Base-by-base conservation (phyloP, 129 eudicot genomes). In the Centella asiatica region DNA sequence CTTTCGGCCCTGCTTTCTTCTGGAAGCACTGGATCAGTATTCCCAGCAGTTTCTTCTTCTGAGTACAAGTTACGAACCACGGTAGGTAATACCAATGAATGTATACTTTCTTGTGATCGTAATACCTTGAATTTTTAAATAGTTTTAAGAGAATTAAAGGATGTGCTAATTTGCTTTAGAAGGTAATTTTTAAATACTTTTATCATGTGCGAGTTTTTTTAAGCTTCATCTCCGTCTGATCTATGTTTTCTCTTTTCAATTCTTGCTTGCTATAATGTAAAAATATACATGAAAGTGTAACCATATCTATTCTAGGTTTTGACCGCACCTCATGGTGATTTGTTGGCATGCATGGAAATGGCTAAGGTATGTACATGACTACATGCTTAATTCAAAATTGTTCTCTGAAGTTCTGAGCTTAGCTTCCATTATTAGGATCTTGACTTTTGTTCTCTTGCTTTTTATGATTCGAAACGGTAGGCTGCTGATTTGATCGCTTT, bases 271-370 rank as follows among this genome's bases (percentile, higher is more conserved):
- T 26, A 26, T 13, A 14, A 5, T 26, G 3, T 20, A 14, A n/a
- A 64, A 64, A 42, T 29, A 25, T 17, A 8, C 25, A 22, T 34
- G 9, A 12, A 19, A 42, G 36, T 53, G 27, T 64, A 53, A 68
- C 50, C 10, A 39, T 45, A 54, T 44, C 62, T 39, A 44, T n/a
- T 56, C 34, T 69, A 93, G 99, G 83, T 93, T 36, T 67, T 93
- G 79, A 79, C 81, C 74, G 99, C 99, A 60, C 99, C 99, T 57
- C 90, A 84, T 83, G 95, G 95, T 61, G 92, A 93, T 88, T 66
- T 93, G 36, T 65, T 78, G 69, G 77, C 95, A 19, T 93, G 99
- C 62, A 76, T 93, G 90, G 99, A 93, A 65, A 88, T 93, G 99
- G 96, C 95, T 57, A 93, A 93, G 99, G 99, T 93, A 82, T 64